phyloP scores from a whole-genome alignment of 495 filamentous ascomycete species.

The Penicillium paradoxum region DNA sequence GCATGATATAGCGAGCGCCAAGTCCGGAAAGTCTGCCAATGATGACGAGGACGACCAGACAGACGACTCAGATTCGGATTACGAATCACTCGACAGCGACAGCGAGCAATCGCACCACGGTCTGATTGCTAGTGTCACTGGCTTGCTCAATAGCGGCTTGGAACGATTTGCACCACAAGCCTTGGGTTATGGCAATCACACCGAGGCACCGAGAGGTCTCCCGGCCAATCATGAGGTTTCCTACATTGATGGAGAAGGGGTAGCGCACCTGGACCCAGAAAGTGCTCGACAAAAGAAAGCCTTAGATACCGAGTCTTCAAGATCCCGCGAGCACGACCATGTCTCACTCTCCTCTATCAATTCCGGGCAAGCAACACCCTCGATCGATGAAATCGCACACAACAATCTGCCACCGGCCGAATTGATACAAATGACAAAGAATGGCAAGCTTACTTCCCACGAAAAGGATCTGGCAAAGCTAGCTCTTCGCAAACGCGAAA shows the following conservation, averaged over 20 bases:
- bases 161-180: slow-evolving; percentile 47
- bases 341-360: slow-evolving; percentile 19
- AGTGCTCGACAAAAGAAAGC: slow-evolving; percentile 12
- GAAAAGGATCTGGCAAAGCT: slow-evolving; percentile 75
- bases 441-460: slow-evolving; percentile 44
- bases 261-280: slow-evolving; percentile 1
- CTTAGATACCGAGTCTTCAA: background rate
- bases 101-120: slow-evolving; percentile 30
- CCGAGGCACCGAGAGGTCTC: slow-evolving; percentile 17
- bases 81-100: slow-evolving; percentile 10
- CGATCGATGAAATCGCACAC: slow-evolving; percentile 16
- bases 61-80: slow-evolving; percentile 13
- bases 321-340: slow-evolving; percentile 7
- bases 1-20: slow-evolving; percentile 4
- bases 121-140: slow-evolving; percentile 42
- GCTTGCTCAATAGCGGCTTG: slow-evolving; percentile 35
- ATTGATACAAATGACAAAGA: slow-evolving; percentile 27
- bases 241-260: slow-evolving; percentile 1
- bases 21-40: slow-evolving; percentile 11
- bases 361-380: slow-evolving; percentile 19
- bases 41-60: slow-evolving; percentile 5
- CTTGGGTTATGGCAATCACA: slow-evolving; percentile 42
- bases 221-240: slow-evolving; percentile 12
- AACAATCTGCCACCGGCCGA: slow-evolving; percentile 22
- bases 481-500: slow-evolving; percentile 60